A percentile compares a stretch with the other conserved stretches of the same genome.
Evolutionary conservation across 805 yeast species (phyloP).

Genomic region (Sugiyamaella mastotermitis): DNA sequence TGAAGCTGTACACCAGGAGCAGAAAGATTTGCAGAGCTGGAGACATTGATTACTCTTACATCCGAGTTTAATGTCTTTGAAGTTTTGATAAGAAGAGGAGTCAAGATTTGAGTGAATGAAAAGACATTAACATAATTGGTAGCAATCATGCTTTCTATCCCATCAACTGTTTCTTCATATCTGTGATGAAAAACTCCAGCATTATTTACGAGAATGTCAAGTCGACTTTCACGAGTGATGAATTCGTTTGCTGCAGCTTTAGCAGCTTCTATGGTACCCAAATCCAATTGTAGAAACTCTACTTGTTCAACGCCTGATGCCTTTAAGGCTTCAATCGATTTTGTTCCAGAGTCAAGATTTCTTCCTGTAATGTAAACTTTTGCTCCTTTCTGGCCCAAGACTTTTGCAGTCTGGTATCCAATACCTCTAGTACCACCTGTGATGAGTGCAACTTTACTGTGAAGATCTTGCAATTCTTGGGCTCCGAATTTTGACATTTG

Average conservation of each 20-base stretch:
- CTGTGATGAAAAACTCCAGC: slow-evolving; percentile 33
- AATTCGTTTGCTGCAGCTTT: slow-evolving; percentile 27
- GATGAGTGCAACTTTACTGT: slow-evolving; percentile 18
- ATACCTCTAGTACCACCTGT: slow-evolving; percentile 25
- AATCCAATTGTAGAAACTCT: slow-evolving; percentile 17
- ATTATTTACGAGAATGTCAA: slow-evolving; percentile 35
- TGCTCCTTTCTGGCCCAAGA: slow-evolving; percentile 20
- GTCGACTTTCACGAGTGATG: slow-evolving; percentile 28
- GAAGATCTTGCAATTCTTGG: no score
- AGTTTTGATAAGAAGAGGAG: no score
- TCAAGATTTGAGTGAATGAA: no score
- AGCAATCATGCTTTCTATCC: no score
- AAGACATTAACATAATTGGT: no score
- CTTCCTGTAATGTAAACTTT: slow-evolving; percentile 19
- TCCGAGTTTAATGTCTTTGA: no score
- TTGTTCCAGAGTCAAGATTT: no score
- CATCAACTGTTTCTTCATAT: no score
- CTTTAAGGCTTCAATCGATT: slow-evolving; percentile 12
- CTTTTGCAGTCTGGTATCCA: slow-evolving; percentile 17
- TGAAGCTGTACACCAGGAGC: no score
- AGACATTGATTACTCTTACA: no score
- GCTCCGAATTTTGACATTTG: no score
- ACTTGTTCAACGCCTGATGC: slow-evolving; percentile 15
- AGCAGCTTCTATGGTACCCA: slow-evolving; percentile 15
- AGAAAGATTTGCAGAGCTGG: no score